phyloP scores from a whole-genome alignment of 352 stramenopile genomes.

The Phytophthora foliorum region DNA sequence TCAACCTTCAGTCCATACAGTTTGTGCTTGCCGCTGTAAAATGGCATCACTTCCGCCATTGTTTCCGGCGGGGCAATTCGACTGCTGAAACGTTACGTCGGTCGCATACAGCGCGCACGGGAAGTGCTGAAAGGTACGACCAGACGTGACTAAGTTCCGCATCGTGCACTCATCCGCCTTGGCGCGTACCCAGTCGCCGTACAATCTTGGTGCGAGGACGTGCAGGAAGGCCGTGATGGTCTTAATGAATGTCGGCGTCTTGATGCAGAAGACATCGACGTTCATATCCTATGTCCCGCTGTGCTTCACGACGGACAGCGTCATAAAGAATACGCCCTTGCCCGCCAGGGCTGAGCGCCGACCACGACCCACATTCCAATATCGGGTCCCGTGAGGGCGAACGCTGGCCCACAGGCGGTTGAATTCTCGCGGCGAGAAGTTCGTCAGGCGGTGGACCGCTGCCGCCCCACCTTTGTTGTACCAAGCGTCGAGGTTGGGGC shows the following conservation, averaged over 20 bases:
- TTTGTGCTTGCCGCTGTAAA: conserved; percentile 14
- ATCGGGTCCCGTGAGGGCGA: not conserved
- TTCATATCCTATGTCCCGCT: conserved; percentile 12
- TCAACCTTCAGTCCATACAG: conserved; percentile 10
- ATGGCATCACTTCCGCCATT: conserved; percentile 5
- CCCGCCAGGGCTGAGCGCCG: not conserved
- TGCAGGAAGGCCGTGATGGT: conserved; percentile 1
- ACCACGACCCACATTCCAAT: conserved; percentile 11
- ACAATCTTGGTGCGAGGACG: not conserved
- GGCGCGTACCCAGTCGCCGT: not conserved
- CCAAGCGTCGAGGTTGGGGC: not conserved
- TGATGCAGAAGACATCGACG: not conserved
- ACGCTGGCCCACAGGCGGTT: conserved; percentile 1
- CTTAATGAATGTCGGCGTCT: conserved; percentile 6
- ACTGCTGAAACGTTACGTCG: conserved; percentile 14
- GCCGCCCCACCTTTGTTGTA: conserved; percentile 7
- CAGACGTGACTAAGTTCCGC: conserved; percentile 5
- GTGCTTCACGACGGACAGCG: not conserved
- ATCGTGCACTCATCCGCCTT: not conserved
- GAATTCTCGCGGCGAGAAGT: conserved; percentile 4
- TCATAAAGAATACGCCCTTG: conserved; percentile 19
- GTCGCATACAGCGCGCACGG: conserved; percentile 7
- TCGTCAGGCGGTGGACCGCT: not conserved
- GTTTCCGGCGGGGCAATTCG: not conserved
- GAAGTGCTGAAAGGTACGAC: conserved; percentile 1